Evolutionary conservation across 805 yeast species (phyloP).

Genomic region (Candida rishiriensis): DNA sequence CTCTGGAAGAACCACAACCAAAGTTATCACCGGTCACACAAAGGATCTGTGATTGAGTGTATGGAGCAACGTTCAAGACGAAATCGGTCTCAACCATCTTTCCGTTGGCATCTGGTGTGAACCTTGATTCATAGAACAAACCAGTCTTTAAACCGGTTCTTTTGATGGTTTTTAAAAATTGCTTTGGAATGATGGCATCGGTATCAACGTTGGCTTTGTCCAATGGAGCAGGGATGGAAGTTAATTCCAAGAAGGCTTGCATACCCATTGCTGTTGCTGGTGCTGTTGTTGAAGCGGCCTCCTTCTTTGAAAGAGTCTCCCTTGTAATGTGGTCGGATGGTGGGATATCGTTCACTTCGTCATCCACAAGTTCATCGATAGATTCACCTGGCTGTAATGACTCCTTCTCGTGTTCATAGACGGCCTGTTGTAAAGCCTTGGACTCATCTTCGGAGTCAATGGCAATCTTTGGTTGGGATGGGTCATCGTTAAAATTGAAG

Average conservation of each 20-base stretch:
- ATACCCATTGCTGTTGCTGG: constrained; percentile 48
- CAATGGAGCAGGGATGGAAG: constrained; percentile 90
- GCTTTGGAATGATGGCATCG: constrained; percentile 98
- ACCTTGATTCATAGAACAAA: constrained; percentile 87
- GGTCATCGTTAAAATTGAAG: constrained; percentile 54
- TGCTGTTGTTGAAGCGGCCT: constrained; percentile 28
- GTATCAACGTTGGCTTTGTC: constrained; percentile 96
- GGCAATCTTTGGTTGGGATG: constrained; percentile 54
- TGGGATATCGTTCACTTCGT: constrained; percentile 62
- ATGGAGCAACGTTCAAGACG: constrained; percentile 81
- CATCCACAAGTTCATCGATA: constrained; percentile 42
- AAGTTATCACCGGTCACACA: constrained; percentile 95
- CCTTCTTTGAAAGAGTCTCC: constrained; percentile 28
- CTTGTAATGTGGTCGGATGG: constrained; percentile 39
- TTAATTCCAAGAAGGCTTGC: constrained; percentile 69
- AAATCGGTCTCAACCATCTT: constrained; percentile 84
- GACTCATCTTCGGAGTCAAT: constrained; percentile 43
- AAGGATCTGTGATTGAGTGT: constrained; percentile 71
- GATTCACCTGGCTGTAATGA: constrained; percentile 53
- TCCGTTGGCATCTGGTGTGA: constrained; percentile 62
- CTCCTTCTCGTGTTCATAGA: constrained; percentile 64
- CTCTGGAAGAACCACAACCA: constrained; percentile 99
- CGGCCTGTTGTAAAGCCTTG: constrained; percentile 62
- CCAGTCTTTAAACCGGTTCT: constrained; percentile 91
- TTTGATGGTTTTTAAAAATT: constrained; percentile 94